These are phyloP conservation scores for Melanogaster broomeanus DNA, from an alignment of 768 basidiomycete species.

Conservation along the genomic window DNA sequence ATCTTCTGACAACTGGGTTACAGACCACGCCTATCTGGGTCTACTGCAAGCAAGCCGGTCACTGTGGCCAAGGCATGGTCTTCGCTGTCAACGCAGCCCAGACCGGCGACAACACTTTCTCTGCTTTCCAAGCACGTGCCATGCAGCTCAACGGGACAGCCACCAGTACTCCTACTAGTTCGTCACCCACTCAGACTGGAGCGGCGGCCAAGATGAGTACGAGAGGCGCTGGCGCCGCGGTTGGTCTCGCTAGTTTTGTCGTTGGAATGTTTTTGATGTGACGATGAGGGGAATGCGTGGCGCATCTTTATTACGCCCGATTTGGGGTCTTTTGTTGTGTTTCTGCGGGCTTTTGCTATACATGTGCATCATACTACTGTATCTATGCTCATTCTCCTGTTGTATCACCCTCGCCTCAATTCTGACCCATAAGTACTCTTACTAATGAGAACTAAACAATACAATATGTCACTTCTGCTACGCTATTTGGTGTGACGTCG, in stretches of 20 bases:
- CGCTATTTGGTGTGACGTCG: too few species aligned
- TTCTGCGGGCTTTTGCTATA: not conserved
- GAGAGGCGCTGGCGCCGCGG: constrained; percentile 26
- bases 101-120: constrained; percentile 50
- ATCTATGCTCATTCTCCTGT: not conserved
- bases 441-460: not conserved
- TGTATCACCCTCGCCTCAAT: not conserved
- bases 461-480: not conserved
- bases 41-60: constrained; percentile 50
- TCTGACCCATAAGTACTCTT: not conserved
- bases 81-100: constrained; percentile 57
- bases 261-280: constrained; percentile 23
- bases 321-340: not conserved
- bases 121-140: constrained; percentile 51
- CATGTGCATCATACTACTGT: not conserved
- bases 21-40: constrained; percentile 58
- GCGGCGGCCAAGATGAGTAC: constrained; percentile 11
- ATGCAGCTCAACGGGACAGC: constrained; percentile 44
- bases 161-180: constrained; percentile 13
- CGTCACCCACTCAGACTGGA: constrained; percentile 18
- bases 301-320: not conserved
- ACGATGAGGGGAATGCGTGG: not conserved
- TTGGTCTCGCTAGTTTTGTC: constrained; percentile 22
- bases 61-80: constrained; percentile 63
- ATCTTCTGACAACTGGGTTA: not conserved